Base-by-base conservation (phyloP, 2,329 filamentous ascomycete genomes). In the Eutypa lata region DNA sequence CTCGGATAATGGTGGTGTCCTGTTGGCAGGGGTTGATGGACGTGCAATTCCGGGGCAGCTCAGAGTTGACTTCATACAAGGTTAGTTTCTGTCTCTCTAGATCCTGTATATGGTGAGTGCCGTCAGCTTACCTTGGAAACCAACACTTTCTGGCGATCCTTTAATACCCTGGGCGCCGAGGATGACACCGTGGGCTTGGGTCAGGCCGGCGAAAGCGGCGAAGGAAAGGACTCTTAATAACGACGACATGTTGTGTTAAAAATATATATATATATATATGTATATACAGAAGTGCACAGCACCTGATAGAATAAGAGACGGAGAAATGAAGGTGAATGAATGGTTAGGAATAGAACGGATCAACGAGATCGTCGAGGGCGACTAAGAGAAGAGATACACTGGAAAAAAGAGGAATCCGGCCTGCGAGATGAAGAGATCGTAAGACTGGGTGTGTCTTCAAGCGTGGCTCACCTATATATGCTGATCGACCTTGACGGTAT, bases 11-110 rank as follows among this genome's bases (percentile, higher is more conserved):
- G 50, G 82, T 86, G 11, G 82, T 75, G 53, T 88, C 84, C 57
- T 83, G 80, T 63, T 88, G 83, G 73, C 85, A 87, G 19, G 84
- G 84, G 65, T 76, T 83, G 71, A 86, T 83, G 51, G 73, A 72
- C 16, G 82, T 85, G 67, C 84, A 86, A 66, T 86, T 84, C 57
- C 84, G 78, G 26, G 84, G 80, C 59, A 84, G 75, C 52, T 69
- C 69, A 40, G 76, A 68, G 59, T 81, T 76, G 55, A 86, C 77
- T 78, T 54, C 10, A 14, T 2, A n/a, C 11, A n/a, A 33, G 19
- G 46, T 57, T 40, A 53, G 40, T n/a, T 26, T 8, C 11, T 1
- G 2, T 10, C 19, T 21, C 6, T 22, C 5, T 7, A 24, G n/a
- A 26, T 13, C 10, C 26, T 22, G 40, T 57, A 26, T 14, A 24